Conservation (phyloP, 345 rosid genomes). For the Passiflora organensis region DNA sequence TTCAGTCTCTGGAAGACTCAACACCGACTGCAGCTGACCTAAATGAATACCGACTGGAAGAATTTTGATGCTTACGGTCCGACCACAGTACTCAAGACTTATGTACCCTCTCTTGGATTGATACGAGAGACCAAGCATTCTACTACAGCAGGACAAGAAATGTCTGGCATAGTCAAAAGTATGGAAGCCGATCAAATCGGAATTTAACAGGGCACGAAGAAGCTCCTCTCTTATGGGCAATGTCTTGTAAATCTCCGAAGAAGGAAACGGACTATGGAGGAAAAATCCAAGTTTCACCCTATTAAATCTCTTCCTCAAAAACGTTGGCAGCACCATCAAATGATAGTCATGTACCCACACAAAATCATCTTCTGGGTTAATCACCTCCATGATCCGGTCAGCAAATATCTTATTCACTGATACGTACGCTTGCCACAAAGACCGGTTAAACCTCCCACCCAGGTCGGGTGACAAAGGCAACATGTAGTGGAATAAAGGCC, state of each 20-base stretch:
- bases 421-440: slow-evolving; percentile 83
- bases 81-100: slow-evolving; percentile 72
- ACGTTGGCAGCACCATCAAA: slow-evolving; percentile 83
- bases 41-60: slow-evolving; percentile 81
- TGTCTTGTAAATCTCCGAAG: slow-evolving; percentile 79
- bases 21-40: slow-evolving; percentile 77
- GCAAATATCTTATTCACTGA: slow-evolving; percentile 89
- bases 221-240: slow-evolving; percentile 83
- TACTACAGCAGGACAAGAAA: slow-evolving; percentile 84
- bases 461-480: slow-evolving; percentile 80
- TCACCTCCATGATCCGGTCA: slow-evolving; percentile 86
- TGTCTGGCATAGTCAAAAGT: slow-evolving; percentile 79
- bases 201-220: slow-evolving; percentile 62
- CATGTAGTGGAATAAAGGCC: slow-evolving; percentile 96
- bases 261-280: slow-evolving; percentile 81
- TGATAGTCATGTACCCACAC: slow-evolving; percentile 95
- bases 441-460: slow-evolving; percentile 73
- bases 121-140: slow-evolving; percentile 87
- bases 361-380: slow-evolving; percentile 84
- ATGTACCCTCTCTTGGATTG: slow-evolving; percentile 86
- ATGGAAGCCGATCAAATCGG: slow-evolving; percentile 87
- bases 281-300: slow-evolving; percentile 83
- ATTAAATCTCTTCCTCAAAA: slow-evolving; percentile 82
- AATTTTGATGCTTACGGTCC: slow-evolving; percentile 81
- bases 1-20: slow-evolving; percentile 65